Base-by-base conservation (phyloP, 495 filamentous ascomycete species). In the Achaetomiella virescens region DNA sequence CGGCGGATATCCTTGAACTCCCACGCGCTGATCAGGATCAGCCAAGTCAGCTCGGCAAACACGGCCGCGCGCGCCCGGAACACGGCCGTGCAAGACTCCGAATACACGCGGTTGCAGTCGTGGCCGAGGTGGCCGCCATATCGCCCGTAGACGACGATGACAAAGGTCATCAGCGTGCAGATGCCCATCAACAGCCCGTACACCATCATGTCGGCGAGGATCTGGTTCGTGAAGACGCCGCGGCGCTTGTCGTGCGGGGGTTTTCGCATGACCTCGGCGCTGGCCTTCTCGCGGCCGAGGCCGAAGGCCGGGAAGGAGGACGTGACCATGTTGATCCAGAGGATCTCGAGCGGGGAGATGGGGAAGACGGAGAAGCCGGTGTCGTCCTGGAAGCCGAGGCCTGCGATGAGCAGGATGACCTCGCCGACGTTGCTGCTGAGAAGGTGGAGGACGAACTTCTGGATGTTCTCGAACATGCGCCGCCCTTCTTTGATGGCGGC, bases 241-340 rank as follows among this genome's bases (percentile, higher is more conserved):
- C 78, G 72, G 54, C 76, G 77, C 54, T 81, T 76, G 60, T 86
- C 76, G 55, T 88, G 84, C 3, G 87, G 87, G 14, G 86, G 85
- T 40, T 84, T 84, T 45, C 76, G 75, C 83, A 90, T 85, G 44
- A 90, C 79, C 54, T 87, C 83, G 7, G 75, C 74, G 10, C 79
- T 80, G 3, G 86, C 85, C 38, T 79, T 74, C 66, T 90, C 87
- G 10, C 85, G 80, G 6, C 87, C 85, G 6, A 91, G 80, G 6
- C 87, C 87, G 57, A 91, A 83, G 44, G 86, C 87, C 0, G 87
- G 82, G 65, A 90, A 83, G 2, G 82, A 85, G 17, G 85, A 89
- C 1, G 87, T 90, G 29, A 89, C 68, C 73, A 90, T 83, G 68
- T 88, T 91, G 59, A 88, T 84, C 86, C 86, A 90, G 31, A 91